Base-by-base conservation (phyloP, 2,329 filamentous ascomycete species). In the Saccharata proteae region DNA sequence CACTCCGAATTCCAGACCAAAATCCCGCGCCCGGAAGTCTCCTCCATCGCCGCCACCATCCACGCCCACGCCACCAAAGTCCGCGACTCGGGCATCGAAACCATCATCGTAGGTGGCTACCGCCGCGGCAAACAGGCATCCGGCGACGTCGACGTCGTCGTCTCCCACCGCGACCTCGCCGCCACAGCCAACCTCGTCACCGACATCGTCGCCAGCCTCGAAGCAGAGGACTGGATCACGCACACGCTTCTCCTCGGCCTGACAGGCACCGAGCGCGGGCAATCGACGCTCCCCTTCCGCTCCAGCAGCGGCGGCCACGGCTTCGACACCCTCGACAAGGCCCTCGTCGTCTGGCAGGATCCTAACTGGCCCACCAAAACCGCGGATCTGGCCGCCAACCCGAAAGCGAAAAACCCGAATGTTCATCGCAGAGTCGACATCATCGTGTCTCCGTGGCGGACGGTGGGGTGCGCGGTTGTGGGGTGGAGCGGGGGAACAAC, bases 401-500 rank as follows among this genome's bases (percentile, higher is more conserved):
- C 55, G 1, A 49, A 52, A 28, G 52, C 57, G 2, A 71, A 69
- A 45, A 86, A 85, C 38, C 68, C 74, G 0, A 83, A 84, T 43
- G 67, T 70, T 1, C 88, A 93, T 49, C 73, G 85, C 13, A 69
- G 88, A 26, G 86, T 96, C 1, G 88, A 96, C 49, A 93, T 96
- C 36, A 88, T 96, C 42, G 65, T 96, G 38, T 76, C 74, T 14
- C 84, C 86, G 0, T 94, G 88, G 82, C 77, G 76, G 34, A 93
- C 84, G 0, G 75, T 81, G 0, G 88, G 90, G 0, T 94, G 85
- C 43, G 88, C 86, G 0, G 68, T 96, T 4, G 59, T 88, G 12
- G 86, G 85, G 2, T 96, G 88, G 90, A 79, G 73, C 11, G 82
- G 85, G 1, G 88, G 77, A 2, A 93, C 78, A 0, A 94, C 85